A percentile compares a stretch with the other conserved stretches of the same genome.
phyloP scores from a whole-genome alignment of 495 filamentous ascomycete species.

The Penicillium ochrochloron region DNA sequence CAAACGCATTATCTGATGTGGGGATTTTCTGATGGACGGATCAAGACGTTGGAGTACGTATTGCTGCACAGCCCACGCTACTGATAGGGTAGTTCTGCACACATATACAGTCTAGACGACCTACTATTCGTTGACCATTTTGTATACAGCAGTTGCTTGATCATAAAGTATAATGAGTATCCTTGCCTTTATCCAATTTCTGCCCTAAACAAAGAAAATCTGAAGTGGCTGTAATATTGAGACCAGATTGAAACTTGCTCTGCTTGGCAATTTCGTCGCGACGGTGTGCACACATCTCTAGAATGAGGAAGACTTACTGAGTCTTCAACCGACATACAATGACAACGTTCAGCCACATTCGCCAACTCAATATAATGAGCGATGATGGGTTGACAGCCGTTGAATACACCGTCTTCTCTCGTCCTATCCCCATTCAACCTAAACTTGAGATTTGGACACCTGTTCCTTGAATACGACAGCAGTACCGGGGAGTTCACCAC shows the following conservation, averaged over 20 bases:
- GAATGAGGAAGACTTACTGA: not conserved
- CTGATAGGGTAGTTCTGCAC: not conserved
- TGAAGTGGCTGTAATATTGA: not conserved
- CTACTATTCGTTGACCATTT: not conserved
- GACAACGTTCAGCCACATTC: constrained; percentile 13
- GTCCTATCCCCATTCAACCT: not conserved
- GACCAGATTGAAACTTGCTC: not conserved
- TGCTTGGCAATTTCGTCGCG: not conserved
- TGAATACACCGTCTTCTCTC: constrained; percentile 2
- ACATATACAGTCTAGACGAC: not conserved
- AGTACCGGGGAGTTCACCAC: constrained; percentile 16
- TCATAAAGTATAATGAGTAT: not conserved
- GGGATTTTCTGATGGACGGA: not conserved
- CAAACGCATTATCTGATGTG: constrained; percentile 8
- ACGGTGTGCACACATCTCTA: not conserved
- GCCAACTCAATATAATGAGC: constrained; percentile 14
- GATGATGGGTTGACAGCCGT: constrained; percentile 15
- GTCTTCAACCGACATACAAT: constrained; percentile 4
- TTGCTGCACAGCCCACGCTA: not conserved
- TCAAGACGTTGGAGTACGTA: not conserved
- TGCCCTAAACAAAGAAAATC: not conserved
- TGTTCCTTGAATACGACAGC: constrained; percentile 20
- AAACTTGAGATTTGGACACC: constrained; percentile 7
- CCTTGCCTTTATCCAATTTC: not conserved
- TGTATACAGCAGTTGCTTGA: not conserved